A percentile compares a stretch with the other conserved stretches of the same genome.
These are phyloP conservation scores for Termitomyces sp. DNA, from an alignment of 768 basidiomycete species.

Conservation along the genomic window DNA sequence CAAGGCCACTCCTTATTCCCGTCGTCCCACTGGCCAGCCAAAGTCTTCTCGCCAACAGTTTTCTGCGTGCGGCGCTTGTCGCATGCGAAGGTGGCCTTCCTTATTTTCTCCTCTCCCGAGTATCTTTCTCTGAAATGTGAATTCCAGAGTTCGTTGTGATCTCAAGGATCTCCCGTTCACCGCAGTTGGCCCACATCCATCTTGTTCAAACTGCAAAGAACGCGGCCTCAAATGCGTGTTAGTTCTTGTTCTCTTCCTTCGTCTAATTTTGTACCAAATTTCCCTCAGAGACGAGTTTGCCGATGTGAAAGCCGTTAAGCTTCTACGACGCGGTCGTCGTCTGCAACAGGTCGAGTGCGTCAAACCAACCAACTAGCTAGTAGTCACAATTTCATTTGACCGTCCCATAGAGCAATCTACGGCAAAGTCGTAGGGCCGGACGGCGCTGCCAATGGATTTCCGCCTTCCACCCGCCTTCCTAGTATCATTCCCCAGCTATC, in stretches of 20 bases:
- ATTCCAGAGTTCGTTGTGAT: constrained; percentile 83
- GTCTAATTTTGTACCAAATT: constrained; percentile 5
- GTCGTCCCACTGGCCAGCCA: constrained; percentile 56
- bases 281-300: constrained; percentile 81
- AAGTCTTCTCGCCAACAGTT: constrained; percentile 83
- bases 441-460: constrained; percentile 30
- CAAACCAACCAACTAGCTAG: background rate
- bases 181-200: constrained; percentile 41
- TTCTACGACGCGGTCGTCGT: constrained; percentile 73
- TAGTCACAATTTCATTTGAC: constrained; percentile 9
- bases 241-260: constrained; percentile 29
- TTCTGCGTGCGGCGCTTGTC: constrained; percentile 92
- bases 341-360: constrained; percentile 84
- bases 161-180: constrained; percentile 75
- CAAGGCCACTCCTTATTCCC: constrained; percentile 40
- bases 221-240: constrained; percentile 93
- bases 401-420: constrained; percentile 61
- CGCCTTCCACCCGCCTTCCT: constrained; percentile 38
- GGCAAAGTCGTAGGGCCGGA: constrained; percentile 59
- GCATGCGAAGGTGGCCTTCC: constrained; percentile 67
- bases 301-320: constrained; percentile 86
- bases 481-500: constrained; percentile 70
- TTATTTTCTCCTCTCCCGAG: constrained; percentile 11
- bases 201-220: constrained; percentile 89
- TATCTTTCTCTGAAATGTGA: background rate